Conservation (phyloP, 2,329 filamentous ascomycete genomes). For the Pseudocercospora musae region DNA sequence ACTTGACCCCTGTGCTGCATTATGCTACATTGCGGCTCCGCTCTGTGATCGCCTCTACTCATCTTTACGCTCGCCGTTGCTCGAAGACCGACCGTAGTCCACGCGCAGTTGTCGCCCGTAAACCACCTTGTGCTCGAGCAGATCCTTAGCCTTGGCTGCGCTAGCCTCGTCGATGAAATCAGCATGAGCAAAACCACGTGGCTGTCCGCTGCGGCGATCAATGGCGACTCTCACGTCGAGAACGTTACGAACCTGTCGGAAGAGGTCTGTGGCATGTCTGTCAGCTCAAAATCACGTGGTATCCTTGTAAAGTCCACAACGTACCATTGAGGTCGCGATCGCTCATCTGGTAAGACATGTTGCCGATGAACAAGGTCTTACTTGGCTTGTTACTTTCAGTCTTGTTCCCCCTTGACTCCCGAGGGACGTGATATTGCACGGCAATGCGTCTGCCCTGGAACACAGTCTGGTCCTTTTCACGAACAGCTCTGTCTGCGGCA, state of each 20-base stretch:
- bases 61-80: not conserved
- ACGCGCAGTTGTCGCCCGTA: conserved; percentile 64
- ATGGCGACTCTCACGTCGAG: conserved; percentile 77
- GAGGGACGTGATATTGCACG: conserved; percentile 55
- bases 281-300: not conserved
- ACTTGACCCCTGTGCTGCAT: not conserved
- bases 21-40: not conserved
- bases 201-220: conserved; percentile 75
- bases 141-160: conserved; percentile 58
- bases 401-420: conserved; percentile 5
- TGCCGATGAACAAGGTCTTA: conserved; percentile 75
- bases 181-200: conserved; percentile 78
- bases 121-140: conserved; percentile 57
- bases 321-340: conserved; percentile 71
- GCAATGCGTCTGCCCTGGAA: conserved; percentile 63
- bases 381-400: conserved; percentile 44
- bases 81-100: conserved; percentile 51
- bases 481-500: conserved; percentile 55
- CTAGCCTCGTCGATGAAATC: conserved; percentile 69
- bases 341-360: conserved; percentile 81
- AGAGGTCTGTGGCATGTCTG: conserved; percentile 51
- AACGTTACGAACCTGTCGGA: conserved; percentile 67
- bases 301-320: not conserved
- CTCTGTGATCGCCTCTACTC: not conserved
- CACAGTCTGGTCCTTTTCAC: conserved; percentile 56